Base-by-base conservation (phyloP, 108 stramenopile species). In the Nitzschia sp. region DNA sequence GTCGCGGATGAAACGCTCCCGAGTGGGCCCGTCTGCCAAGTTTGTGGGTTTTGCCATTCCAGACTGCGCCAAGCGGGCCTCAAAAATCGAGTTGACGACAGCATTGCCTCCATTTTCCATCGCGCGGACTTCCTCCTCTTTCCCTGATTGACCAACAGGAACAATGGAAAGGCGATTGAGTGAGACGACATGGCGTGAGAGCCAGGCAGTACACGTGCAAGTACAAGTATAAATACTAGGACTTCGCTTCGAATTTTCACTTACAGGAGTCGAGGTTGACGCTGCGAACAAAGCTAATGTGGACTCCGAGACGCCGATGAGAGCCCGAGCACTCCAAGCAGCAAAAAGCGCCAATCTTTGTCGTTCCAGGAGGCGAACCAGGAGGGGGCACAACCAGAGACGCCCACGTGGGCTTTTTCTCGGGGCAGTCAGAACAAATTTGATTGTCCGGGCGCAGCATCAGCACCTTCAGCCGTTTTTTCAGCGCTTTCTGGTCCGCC, bases 251-350 rank as follows among this genome's bases (percentile, higher is more conserved):
- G 13, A 41, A 6, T 13, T 41, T 41, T 41, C 38, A 86, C 91
- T 80, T 73, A 92, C 94, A 95, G 26, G 83, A 78, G 79, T 96
- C 95, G 48, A 96, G 75, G 81, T 93, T 96, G 48, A 97, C 73
- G 69, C 88, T 92, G 48, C 99, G 79, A 15, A 99, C 99, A 79
- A 98, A 99, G 38, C 87, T 88, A 62, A 99, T 96, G 67, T 99
- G 99, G 11, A 97, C 96, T 28, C 99, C 99, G 66, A 99, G 77
- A 28, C 94, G 85, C 16, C 99, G 93, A 83, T 99, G 99, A 35
- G 94, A 94, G 38, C 97, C 98, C 45, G 95, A 96, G 75, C 99
- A 99, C 74, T 99, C 98, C 65, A 98, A 85, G 80, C 99, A 99
- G 64, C 95, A 93, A 81, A 99, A 98, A 25, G 97, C 88, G 21